Evolutionary conservation across 2,329 filamentous ascomycete genomes (phyloP), one percentile per base, ranked within the genome.

Genomic region (Coniochaeta sp.): DNA sequence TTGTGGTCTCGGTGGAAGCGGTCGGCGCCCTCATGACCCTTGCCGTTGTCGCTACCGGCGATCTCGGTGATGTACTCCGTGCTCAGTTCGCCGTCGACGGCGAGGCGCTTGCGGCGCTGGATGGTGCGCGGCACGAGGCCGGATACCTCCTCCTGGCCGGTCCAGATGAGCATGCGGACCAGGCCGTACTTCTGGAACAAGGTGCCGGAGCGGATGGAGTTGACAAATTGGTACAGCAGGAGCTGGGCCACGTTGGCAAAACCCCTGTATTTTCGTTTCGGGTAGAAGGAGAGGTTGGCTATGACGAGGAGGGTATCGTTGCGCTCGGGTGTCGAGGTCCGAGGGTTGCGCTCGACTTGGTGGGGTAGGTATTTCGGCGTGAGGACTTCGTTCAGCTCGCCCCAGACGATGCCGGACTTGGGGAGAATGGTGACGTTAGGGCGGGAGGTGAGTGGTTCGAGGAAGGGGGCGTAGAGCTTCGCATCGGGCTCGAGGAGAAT

Each of bases 131-230:
- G 86, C 7, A 96, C 53, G 1, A 89, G 58, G 1, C 65, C 55
- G 6, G 67, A 60, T 56, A 82, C 82, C 52, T 89, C 85, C 0
- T 78, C 71, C 40, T 84, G 73, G 1, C 79, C 76, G 3, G 84
- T 61, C 84, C 91, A 91, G 33, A 91, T 64, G 1, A 97, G 75
- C 73, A 92, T 85, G 48, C 91, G 83, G 3, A 95, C 84, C 16
- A 85, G 78, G 3, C 92, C 92, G 63, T 90, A 91, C 26, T 75
- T 73, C 59, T 96, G 86, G 58, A 95, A 81, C 0, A 86, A 72
- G 0, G 73, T 67, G 48, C 81, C 74, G 2, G 74, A 70, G 55
- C 81, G 75, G 51, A 87, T 79, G 49, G 78, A 74, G 40, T 68
- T 71, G 58, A 85, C 72, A 52, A 89, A 77, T 61, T 87, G 82